Evolutionary conservation across 306 rosid species (phyloP), one percentile per base, ranked within the genome.

Genomic region (Arachis stenosperma): DNA sequence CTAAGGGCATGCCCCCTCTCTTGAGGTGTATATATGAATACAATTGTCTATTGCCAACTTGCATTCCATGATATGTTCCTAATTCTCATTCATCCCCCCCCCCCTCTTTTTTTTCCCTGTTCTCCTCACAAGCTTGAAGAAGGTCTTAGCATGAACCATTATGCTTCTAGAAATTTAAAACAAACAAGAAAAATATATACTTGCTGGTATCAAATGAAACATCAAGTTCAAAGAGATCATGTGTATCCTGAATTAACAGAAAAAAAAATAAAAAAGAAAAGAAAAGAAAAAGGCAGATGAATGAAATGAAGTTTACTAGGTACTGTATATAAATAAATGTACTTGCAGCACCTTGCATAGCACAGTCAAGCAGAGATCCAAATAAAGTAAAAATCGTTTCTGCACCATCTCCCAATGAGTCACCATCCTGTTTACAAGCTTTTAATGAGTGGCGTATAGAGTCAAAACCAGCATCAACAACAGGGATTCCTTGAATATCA

Each of bases 311-410:
- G 53, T 52, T 73, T 67, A 60, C 41, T 8, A 7, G 22, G 33
- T 33, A 71, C 68, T 22, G 29, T 76, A 75, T 48, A 75, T 61
- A 67, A 71, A 67, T 66, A 63, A 27, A 69, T 54, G 71, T 70
- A 61, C 42, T 69, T 68, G 65, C 53, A 65, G 67, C 83, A 94
- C 98, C 98, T 89, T 86, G 90, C 81, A 89, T 75, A 77, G 91
- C 81, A 40, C 96, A 86, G 85, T 94, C 98, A 65, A 94, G 88
- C 59, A 91, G 83, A 42, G 91, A 91, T 4, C 97, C 98, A 78
- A 86, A 94, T 33, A 80, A 64, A 62, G 85, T 48, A 74, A 86
- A 89, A 14, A 96, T 83, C 12, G 88, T 79, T 39, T 94, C 97
- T 13, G 84, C 91, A 61, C 88, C 85, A 72, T 85, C 96, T 42